These are phyloP conservation scores for Eutrema japonicum DNA, from an alignment of 345 rosid species.

Conservation along the genomic window DNA sequence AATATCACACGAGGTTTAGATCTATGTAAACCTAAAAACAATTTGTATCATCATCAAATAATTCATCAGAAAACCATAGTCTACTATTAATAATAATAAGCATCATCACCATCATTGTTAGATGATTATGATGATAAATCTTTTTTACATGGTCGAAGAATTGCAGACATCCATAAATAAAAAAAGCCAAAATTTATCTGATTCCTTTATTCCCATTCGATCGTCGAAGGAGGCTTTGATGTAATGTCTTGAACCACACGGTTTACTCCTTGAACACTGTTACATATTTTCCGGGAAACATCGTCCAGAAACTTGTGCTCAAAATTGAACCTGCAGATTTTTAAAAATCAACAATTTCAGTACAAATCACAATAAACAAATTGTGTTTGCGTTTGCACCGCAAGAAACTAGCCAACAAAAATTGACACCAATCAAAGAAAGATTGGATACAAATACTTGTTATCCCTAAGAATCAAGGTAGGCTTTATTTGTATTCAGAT, in stretches of 20 bases:
- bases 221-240: conserved; percentile 97
- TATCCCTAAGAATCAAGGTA: background rate
- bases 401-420: background rate
- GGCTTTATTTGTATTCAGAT: too few relatives aligned
- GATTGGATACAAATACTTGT: background rate
- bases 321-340: conserved; percentile 73
- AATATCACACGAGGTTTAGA: background rate
- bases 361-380: background rate
- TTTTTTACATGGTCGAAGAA: conserved; percentile 36
- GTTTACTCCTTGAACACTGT: conserved; percentile 92
- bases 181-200: background rate
- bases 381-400: background rate
- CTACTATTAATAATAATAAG: conserved; percentile 14
- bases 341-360: background rate
- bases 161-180: conserved; percentile 29
- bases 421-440: background rate
- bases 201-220: conserved; percentile 82
- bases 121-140: conserved; percentile 28
- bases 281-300: conserved; percentile 87
- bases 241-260: conserved; percentile 97
- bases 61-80: conserved; percentile 8
- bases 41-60: background rate
- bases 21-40: background rate
- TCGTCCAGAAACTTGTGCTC: conserved; percentile 91
- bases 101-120: conserved; percentile 12